Conservation (phyloP, 169 alveolate species). For the Cryptosporidium meleagridis region DNA sequence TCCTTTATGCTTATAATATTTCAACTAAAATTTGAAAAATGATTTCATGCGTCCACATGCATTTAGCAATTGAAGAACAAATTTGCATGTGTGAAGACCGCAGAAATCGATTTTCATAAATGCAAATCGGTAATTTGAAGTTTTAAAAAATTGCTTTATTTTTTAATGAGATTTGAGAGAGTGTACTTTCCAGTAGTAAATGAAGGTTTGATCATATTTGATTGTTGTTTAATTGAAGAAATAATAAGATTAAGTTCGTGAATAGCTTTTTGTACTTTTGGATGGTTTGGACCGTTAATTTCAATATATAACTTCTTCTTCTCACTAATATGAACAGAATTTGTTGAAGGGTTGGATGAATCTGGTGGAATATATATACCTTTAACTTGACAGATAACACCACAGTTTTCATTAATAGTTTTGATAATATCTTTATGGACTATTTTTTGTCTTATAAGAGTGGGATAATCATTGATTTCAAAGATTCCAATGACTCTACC, state of each 20-base stretch:
- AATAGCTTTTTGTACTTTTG: conserved; percentile 69
- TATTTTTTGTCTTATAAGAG: conserved; percentile 86
- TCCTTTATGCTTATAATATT: background rate
- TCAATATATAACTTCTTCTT: conserved; percentile 66
- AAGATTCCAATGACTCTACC: conserved; percentile 89
- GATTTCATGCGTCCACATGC: background rate
- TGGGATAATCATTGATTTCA: conserved; percentile 92
- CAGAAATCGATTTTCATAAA: background rate
- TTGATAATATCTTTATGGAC: conserved; percentile 83
- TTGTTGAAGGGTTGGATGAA: conserved; percentile 15
- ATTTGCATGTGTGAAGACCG: background rate
- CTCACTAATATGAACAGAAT: conserved; percentile 40
- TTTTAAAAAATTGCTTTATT: background rate
- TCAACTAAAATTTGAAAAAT: background rate
- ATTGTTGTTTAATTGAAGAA: conserved; percentile 36
- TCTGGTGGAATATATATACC: conserved; percentile 64
- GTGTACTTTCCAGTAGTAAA: conserved; percentile 61
- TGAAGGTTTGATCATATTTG: background rate
- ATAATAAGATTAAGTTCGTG: conserved; percentile 48
- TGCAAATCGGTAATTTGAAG: background rate
- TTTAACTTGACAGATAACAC: conserved; percentile 68
- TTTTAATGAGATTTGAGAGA: conserved; percentile 38
- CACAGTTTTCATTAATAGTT: conserved; percentile 62
- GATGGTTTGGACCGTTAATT: conserved; percentile 69
- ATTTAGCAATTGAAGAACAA: background rate